phyloP scores from a whole-genome alignment of 192 early-diverging fungal genomes.

The Coemansia sp. region DNA sequence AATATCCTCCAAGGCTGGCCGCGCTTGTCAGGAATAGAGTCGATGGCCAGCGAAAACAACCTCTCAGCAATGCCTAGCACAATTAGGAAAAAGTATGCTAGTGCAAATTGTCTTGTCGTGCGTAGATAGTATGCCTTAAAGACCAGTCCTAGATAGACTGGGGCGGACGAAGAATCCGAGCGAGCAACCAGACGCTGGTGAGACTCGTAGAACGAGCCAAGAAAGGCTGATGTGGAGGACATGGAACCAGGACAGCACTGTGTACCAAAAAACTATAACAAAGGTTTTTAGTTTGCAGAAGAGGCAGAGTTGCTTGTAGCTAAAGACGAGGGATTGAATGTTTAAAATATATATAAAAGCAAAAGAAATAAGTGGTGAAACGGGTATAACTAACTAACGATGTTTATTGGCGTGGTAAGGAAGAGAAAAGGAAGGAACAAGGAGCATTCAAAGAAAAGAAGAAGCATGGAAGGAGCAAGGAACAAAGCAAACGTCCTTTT shows the following conservation, averaged over 20 bases:
- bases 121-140: conserved; percentile 43
- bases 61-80: conserved; percentile 48
- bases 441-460: conserved; percentile 19
- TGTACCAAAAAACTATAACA: background rate
- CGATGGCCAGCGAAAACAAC: conserved; percentile 39
- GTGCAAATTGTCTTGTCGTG: conserved; percentile 33
- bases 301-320: background rate
- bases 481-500: background rate
- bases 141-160: conserved; percentile 40
- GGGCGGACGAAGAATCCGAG: background rate
- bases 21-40: conserved; percentile 50
- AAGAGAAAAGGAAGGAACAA: conserved; percentile 21
- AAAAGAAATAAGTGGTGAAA: background rate
- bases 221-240: conserved; percentile 16
- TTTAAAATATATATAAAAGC: background rate
- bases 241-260: background rate
- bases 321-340: background rate
- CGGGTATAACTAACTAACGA: background rate
- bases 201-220: conserved; percentile 28
- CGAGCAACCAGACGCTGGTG: conserved; percentile 30
- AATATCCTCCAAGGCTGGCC: conserved; percentile 54
- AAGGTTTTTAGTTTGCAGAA: background rate
- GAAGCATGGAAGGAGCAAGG: conserved; percentile 3
- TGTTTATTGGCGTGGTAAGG: background rate
- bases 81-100: conserved; percentile 49